Base-by-base conservation (phyloP, 176 grass and related monocot genomes). In the Cenchrus purpureus region DNA sequence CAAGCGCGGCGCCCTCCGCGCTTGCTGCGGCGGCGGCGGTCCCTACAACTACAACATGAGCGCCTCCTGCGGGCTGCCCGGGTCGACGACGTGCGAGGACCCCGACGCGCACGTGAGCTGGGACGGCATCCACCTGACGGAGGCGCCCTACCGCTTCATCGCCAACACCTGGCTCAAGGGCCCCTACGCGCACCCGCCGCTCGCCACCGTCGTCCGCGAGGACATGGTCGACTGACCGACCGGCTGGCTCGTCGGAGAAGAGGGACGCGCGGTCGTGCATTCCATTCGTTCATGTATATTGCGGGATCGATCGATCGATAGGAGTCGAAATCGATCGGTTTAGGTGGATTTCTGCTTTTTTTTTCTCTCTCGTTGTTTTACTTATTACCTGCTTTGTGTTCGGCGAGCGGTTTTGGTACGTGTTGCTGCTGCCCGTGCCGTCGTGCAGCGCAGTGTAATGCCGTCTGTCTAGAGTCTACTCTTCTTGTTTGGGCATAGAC, bases 51-150 rank as follows among this genome's bases (percentile, higher is more conserved):
- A 86, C 81, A 97, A 91, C 90, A 64, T 86, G 66, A 93, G 87
- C 81, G 84, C 91, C 9, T 73, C 50, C 14, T 95, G 95, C 22
- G 92, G 86, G 1, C 63, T 85, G 0, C 86, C 95, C 2, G 79
- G 87, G 28, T 88, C 93, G 16, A 89, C 79, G 22, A 61, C 22
- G 19, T 97, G 95, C 74, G 43, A 34, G 0, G 87, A 95, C 85
- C 95, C 95, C 7, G 86, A 88, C 63, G 76, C 79, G 19, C 88
- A 88, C 52, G 79, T 95, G 57, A 98, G 90, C 83, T 98, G 92
- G 95, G 95, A 98, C 67, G 95, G 95, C 48, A 73, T 95, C 77
- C 95, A 95, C 85, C 93, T 98, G 65, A 95, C 95, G 0, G 92
- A 98, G 84, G 89, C 91, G 43, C 86, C 95, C 63, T 95, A 98